Conservation (phyloP, 352 stramenopile species). For the Elongisporangium prolatum region DNA sequence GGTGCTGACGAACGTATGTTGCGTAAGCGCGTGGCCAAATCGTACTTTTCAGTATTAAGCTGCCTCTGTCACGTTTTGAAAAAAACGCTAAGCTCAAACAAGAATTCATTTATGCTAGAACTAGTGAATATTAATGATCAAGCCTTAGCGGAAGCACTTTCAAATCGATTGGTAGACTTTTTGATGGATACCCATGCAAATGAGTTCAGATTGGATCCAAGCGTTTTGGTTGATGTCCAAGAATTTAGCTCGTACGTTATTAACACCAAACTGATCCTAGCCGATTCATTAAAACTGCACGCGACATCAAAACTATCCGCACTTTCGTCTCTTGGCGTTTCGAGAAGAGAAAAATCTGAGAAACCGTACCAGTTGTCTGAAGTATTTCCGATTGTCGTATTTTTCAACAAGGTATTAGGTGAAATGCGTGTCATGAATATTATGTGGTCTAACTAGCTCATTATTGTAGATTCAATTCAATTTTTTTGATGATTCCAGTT, state of each 20-base stretch:
- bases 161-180: not conserved
- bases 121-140: slow-evolving; percentile 1
- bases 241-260: not conserved
- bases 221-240: not conserved
- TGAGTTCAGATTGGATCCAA: not conserved
- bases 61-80: slow-evolving; percentile 9
- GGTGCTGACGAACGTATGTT: not conserved
- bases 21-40: slow-evolving; percentile 8
- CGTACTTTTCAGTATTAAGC: slow-evolving; percentile 7
- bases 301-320: not conserved
- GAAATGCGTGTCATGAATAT: no score
- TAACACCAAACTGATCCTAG: not conserved
- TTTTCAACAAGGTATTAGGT: not conserved
- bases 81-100: not conserved
- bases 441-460: no score
- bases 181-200: not conserved
- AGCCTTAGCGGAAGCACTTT: not conserved
- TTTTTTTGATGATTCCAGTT: not conserved
- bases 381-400: not conserved
- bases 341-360: not conserved
- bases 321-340: not conserved
- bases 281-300: not conserved
- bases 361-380: not conserved
- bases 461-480: slow-evolving; percentile 1
- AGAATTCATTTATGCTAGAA: not conserved